phyloP scores from a whole-genome alignment of 2,329 filamentous ascomycete genomes.

The Colletotrichum brevisporum region DNA sequence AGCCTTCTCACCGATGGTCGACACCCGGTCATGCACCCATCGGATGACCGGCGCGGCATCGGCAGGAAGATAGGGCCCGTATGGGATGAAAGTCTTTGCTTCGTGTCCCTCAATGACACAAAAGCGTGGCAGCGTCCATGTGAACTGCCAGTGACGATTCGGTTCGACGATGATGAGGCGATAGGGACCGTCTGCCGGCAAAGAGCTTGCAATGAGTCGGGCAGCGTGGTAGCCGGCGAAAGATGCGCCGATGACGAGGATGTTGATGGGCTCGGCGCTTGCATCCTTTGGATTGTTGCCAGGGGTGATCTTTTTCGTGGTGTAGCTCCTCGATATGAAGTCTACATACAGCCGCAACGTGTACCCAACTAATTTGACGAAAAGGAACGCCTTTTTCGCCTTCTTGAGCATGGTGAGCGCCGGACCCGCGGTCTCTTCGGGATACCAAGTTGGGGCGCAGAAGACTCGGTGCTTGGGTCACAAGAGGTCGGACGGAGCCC shows the following conservation, averaged over 20 bases:
- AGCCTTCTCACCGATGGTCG: slow-evolving; percentile 51
- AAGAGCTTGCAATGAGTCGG: slow-evolving; percentile 60
- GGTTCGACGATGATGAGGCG: slow-evolving; percentile 70
- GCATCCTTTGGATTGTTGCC: slow-evolving; percentile 34
- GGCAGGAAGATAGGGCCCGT: slow-evolving; percentile 57
- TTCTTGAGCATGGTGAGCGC: slow-evolving; percentile 38
- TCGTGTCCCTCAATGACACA: slow-evolving; percentile 70
- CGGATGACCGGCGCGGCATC: slow-evolving; percentile 51
- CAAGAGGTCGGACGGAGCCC: background rate
- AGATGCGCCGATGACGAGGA: slow-evolving; percentile 71
- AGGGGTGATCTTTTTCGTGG: slow-evolving; percentile 33
- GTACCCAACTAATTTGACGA: slow-evolving; percentile 48
- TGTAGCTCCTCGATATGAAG: slow-evolving; percentile 36
- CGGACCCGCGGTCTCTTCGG: background rate
- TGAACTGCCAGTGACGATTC: slow-evolving; percentile 73
- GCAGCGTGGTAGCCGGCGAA: slow-evolving; percentile 69
- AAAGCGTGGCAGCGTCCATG: slow-evolving; percentile 72
- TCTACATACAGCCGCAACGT: slow-evolving; percentile 40
- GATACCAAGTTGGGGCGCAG: background rate
- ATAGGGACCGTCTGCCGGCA: slow-evolving; percentile 63
- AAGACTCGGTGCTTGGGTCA: background rate
- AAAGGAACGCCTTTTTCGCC: slow-evolving; percentile 49
- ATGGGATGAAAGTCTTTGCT: slow-evolving; percentile 73
- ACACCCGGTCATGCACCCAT: slow-evolving; percentile 61
- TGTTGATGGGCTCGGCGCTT: slow-evolving; percentile 53